Evolutionary conservation across 2,329 filamentous ascomycete genomes (phyloP).

Genomic region (Nannizziopsis arthrosporioides): DNA sequence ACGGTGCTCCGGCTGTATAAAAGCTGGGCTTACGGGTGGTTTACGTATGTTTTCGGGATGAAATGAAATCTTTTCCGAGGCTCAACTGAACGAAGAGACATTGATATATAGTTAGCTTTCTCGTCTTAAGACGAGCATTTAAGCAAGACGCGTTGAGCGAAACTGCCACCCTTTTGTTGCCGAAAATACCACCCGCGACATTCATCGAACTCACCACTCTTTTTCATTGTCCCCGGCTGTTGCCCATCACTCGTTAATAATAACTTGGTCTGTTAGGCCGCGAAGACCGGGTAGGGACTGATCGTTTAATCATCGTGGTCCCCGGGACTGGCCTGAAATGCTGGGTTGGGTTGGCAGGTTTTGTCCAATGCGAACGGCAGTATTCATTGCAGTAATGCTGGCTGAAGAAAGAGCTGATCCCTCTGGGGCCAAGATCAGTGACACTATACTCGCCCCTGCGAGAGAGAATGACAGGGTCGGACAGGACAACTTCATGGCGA

Average conservation of each 20-base stretch:
- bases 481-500: constrained; percentile 26
- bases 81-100: too few relatives aligned
- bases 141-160: too few relatives aligned
- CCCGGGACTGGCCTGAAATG: constrained; percentile 4
- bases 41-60: too few relatives aligned
- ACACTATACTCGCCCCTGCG: constrained; percentile 28
- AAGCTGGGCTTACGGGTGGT: too few relatives aligned
- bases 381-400: constrained; percentile 27
- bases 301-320: constrained; percentile 7
- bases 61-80: too few relatives aligned
- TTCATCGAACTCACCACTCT: too few relatives aligned
- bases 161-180: too few relatives aligned
- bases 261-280: background rate
- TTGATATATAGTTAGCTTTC: too few relatives aligned
- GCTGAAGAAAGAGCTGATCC: constrained; percentile 34
- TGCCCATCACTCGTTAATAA: constrained; percentile 2
- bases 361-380: constrained; percentile 21
- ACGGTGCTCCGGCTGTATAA: too few relatives aligned
- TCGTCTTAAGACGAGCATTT: too few relatives aligned
- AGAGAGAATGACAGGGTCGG: constrained; percentile 36
- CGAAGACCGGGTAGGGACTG: background rate
- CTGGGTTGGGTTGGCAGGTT: constrained; percentile 3
- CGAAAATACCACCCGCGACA: too few relatives aligned
- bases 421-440: constrained; percentile 30
- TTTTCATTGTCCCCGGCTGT: too few relatives aligned